Conservation (phyloP, 768 basidiomycete genomes). For the Tylopilus vinaceipallidus region DNA sequence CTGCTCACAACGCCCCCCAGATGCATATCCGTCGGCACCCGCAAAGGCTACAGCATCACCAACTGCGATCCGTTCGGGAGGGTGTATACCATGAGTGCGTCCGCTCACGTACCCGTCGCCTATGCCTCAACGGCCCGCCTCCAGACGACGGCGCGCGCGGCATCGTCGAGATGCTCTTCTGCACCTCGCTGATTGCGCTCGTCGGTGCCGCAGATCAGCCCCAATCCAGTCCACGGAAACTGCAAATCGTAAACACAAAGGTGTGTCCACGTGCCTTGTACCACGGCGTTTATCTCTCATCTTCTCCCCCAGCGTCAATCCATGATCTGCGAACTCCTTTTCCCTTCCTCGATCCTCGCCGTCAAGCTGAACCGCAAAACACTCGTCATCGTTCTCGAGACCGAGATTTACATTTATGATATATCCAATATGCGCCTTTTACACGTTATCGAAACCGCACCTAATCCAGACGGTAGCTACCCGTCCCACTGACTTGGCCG, state of each 20-base stretch:
- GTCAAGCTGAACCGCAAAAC: conserved; percentile 98
- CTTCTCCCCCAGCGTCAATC: conserved; percentile 72
- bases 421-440: conserved; percentile 97
- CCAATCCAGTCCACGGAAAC: conserved; percentile 82
- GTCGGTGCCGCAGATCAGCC: conserved; percentile 96
- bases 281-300: conserved; percentile 6
- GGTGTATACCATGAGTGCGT: conserved; percentile 92
- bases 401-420: conserved; percentile 99
- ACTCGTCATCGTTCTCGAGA: conserved; percentile 91
- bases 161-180: conserved; percentile 99
- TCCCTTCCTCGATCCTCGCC: conserved; percentile 94
- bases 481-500: no score
- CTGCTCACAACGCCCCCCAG: conserved; percentile 33
- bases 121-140: not conserved
- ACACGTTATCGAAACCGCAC: conserved; percentile 95
- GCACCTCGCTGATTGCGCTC: conserved; percentile 94
- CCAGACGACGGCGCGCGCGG: conserved; percentile 91
- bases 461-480: conserved; percentile 85
- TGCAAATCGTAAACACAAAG: conserved; percentile 99
- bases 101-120: not conserved
- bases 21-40: conserved; percentile 92
- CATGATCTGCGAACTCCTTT: conserved; percentile 97
- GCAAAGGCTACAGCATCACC: conserved; percentile 94
- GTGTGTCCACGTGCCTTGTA: conserved; percentile 40
- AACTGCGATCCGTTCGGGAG: conserved; percentile 98